Evolutionary conservation across 2,329 filamentous ascomycete species (phyloP).

Genomic region (Beauveria pseudobassiana): DNA sequence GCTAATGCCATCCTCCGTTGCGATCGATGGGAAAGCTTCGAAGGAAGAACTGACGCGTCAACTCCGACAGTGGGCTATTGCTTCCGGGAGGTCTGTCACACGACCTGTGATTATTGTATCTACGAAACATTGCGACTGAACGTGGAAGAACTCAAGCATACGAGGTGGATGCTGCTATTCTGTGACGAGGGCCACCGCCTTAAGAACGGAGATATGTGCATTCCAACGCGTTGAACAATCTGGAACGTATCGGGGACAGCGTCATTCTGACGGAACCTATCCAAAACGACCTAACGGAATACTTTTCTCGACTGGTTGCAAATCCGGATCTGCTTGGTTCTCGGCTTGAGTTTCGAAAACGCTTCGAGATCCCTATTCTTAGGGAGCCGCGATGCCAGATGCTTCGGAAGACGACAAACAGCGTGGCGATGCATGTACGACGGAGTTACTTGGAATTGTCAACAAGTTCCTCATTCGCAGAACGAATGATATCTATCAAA

Average conservation of each 20-base stretch:
- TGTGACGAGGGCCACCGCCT: conserved; percentile 95
- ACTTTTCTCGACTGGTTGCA: conserved; percentile 84
- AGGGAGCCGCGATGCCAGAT: conserved; percentile 85
- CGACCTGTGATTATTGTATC: conserved; percentile 91
- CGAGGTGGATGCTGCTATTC: conserved; percentile 78
- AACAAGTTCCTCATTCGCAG: conserved; percentile 98
- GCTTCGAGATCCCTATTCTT: conserved; percentile 87
- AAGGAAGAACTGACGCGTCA: conserved; percentile 90
- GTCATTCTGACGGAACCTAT: conserved; percentile 99
- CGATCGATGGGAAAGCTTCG: conserved; percentile 90
- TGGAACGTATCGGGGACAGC: conserved; percentile 80
- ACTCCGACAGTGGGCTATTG: conserved; percentile 89
- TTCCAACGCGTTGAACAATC: conserved; percentile 75
- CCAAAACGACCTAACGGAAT: conserved; percentile 97
- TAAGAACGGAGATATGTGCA: conserved; percentile 96
- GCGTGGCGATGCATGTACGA: conserved; percentile 74
- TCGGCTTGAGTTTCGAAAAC: conserved; percentile 84
- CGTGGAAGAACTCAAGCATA: conserved; percentile 80
- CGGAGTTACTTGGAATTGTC: conserved; percentile 74
- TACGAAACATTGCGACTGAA: conserved; percentile 94
- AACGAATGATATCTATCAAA: conserved; percentile 96
- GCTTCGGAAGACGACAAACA: conserved; percentile 76
- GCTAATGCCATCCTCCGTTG: conserved; percentile 82
- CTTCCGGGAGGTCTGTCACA: conserved; percentile 80
- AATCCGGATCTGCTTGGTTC: conserved; percentile 90